phyloP scores from a whole-genome alignment of 345 rosid species.

The Kernera saxatilis region DNA sequence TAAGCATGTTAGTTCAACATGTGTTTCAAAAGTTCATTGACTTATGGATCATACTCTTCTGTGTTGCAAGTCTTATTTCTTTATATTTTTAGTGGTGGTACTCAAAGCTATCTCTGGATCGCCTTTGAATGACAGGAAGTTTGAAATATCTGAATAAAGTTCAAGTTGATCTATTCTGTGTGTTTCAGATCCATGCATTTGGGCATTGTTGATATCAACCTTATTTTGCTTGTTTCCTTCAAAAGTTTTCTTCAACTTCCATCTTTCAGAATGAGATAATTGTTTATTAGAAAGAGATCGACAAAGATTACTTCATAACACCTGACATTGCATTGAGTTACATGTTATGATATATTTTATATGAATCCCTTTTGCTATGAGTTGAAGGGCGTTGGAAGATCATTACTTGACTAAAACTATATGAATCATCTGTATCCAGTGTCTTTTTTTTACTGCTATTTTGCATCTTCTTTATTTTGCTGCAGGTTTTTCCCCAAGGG shows the following conservation, averaged over 20 bases:
- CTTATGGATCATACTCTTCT: not conserved
- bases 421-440: not conserved
- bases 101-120: not conserved
- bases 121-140: not conserved
- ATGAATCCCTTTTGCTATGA: not conserved
- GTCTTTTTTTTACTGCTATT: not conserved
- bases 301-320: not conserved
- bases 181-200: not conserved
- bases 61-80: not conserved
- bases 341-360: not conserved
- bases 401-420: not conserved
- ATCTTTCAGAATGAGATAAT: not conserved
- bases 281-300: not conserved
- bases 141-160: not conserved
- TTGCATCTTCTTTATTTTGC: conserved; percentile 20
- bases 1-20: not conserved
- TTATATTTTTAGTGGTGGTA: not conserved
- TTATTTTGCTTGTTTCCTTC: not conserved
- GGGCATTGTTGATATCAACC: not conserved
- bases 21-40: not conserved
- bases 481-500: conserved; percentile 57
- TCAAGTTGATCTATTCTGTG: not conserved
- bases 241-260: not conserved
- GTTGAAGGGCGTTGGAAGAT: not conserved
- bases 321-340: not conserved